Evolutionary conservation across 129 eudicot species (phyloP).

Genomic region (Flaveria ramosissima): DNA sequence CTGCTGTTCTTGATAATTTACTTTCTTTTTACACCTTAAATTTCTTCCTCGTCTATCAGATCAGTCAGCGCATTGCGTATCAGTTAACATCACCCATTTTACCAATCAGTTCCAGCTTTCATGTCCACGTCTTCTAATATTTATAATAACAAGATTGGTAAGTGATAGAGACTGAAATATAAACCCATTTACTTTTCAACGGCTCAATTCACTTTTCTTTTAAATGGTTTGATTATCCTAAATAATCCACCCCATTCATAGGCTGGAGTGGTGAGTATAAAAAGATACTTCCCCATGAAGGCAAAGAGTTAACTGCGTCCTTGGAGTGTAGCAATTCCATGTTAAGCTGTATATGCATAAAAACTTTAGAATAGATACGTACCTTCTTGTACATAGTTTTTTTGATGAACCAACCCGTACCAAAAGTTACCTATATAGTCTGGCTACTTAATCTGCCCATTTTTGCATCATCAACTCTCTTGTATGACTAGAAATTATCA

Average conservation of each 20-base stretch:
- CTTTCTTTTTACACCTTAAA: conserved; percentile 6
- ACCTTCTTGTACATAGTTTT: background rate
- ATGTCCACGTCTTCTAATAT: background rate
- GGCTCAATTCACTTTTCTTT: too few relatives aligned
- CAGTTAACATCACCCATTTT: background rate
- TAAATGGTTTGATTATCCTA: too few relatives aligned
- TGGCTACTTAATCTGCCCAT: background rate
- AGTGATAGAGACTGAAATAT: too few relatives aligned
- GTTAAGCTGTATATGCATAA: too few relatives aligned
- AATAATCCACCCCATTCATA: too few relatives aligned
- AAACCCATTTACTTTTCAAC: too few relatives aligned
- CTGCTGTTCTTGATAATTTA: background rate
- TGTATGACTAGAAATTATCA: background rate
- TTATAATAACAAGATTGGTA: background rate
- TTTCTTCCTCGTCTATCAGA: background rate
- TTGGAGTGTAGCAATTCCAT: too few relatives aligned
- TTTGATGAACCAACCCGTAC: background rate
- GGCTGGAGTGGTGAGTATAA: too few relatives aligned
- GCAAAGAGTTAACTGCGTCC: too few relatives aligned
- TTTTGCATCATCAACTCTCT: background rate
- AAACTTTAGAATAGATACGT: too few relatives aligned
- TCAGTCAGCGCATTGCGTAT: background rate
- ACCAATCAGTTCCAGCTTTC: background rate
- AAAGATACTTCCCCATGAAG: too few relatives aligned
- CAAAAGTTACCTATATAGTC: background rate